Percentiles rank a stretch among this genome's conserved stretches.
These are phyloP conservation scores for Chlamydomonas schloesseri DNA, from an alignment of 139 green algal genomes.

Conservation along the genomic window DNA sequence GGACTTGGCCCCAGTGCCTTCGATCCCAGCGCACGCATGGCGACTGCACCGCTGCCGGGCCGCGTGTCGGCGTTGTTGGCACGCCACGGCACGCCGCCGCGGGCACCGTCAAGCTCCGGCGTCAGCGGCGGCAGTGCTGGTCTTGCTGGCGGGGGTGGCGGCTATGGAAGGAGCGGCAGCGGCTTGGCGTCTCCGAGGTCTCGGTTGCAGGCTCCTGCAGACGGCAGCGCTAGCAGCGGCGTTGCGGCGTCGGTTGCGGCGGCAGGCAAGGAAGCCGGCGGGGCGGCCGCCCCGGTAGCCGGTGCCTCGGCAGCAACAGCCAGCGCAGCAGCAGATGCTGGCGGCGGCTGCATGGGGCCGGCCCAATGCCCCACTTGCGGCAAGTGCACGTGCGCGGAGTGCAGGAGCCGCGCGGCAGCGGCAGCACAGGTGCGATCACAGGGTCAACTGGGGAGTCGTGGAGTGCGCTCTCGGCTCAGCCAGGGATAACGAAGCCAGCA, in stretches of 20 bases:
- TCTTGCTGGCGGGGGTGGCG: neutral
- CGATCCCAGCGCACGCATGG: too few relatives aligned
- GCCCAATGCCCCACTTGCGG: neutral
- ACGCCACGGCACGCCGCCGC: too few relatives aligned
- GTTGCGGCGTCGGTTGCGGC: neutral
- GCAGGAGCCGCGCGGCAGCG: neutral
- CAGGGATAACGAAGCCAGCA: too few relatives aligned
- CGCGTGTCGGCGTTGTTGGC: neutral
- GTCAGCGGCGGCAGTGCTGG: neutral
- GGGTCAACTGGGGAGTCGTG: too few relatives aligned
- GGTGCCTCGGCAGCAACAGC: too few relatives aligned
- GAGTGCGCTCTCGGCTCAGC: too few relatives aligned
- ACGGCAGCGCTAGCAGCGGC: neutral
- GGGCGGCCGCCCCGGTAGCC: too few relatives aligned
- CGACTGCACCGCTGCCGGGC: too few relatives aligned
- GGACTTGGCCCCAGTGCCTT: too few relatives aligned
- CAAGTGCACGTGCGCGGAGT: slow-evolving; percentile 8
- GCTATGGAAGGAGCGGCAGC: neutral
- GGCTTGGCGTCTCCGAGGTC: neutral
- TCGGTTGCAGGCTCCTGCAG: neutral
- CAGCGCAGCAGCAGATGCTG: neutral
- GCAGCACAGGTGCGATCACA: neutral
- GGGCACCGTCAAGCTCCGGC: neutral
- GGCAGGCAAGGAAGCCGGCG: too few relatives aligned
- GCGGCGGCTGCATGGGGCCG: neutral